Base-by-base conservation (phyloP, 2,329 filamentous ascomycete genomes). In the Colletotrichum salicis region DNA sequence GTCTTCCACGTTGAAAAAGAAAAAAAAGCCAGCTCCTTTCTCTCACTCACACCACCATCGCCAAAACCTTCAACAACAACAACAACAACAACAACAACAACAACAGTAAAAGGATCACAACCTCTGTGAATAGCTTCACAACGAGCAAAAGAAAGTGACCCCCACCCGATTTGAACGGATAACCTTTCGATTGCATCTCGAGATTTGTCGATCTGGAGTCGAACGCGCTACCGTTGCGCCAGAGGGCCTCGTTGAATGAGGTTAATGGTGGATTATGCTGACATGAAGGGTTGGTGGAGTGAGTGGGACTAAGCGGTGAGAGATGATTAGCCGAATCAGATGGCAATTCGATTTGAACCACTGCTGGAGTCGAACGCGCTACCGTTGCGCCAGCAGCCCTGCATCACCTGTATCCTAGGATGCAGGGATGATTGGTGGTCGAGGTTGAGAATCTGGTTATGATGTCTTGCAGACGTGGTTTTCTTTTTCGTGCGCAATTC, bases 281-380 rank as follows among this genome's bases (percentile, higher is more conserved):
- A n/a, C n/a, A n/a, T n/a, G n/a, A n/a, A n/a, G n/a, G n/a, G n/a
- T n/a, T n/a, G n/a, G n/a, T n/a, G n/a, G n/a, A n/a, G n/a, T n/a
- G n/a, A n/a, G n/a, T n/a, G n/a, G n/a, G n/a, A n/a, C n/a, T n/a
- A n/a, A n/a, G n/a, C n/a, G n/a, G n/a, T n/a, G n/a, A n/a, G n/a
- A n/a, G n/a, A n/a, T n/a, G n/a, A n/a, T n/a, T n/a, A n/a, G n/a
- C n/a, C n/a, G n/a, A n/a, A n/a, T n/a, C n/a, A n/a, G n/a, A n/a
- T n/a, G n/a, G n/a, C n/a, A n/a, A n/a, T n/a, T n/a, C n/a, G n/a
- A n/a, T n/a, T n/a, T n/a, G n/a, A n/a, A n/a, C n/a, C n/a, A n/a
- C n/a, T n/a, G n/a, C 45, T 62, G 59, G 59, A 62, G 59, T 62
- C 59, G 45, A 37, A 35, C n/a, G 59, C 59, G 29, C 59, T 62